Conservation (phyloP, 2,329 filamentous ascomycete species). For the Dendryphion nanum region DNA sequence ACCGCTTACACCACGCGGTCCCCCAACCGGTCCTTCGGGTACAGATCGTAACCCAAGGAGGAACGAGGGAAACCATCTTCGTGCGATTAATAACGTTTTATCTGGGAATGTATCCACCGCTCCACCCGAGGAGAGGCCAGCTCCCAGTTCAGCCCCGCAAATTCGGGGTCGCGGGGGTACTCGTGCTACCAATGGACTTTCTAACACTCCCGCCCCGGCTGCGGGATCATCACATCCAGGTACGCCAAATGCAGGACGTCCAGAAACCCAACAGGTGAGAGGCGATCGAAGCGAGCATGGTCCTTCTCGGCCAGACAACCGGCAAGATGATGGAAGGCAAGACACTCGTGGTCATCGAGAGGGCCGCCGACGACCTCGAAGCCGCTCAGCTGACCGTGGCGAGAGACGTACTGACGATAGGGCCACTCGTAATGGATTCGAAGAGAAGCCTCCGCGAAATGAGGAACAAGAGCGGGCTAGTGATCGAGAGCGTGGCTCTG, state of each 20-base stretch:
- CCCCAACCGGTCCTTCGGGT: conserved; percentile 35
- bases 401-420: conserved; percentile 29
- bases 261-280: conserved; percentile 22
- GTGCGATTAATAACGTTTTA: conserved; percentile 31
- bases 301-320: conserved; percentile 15
- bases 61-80: conserved; percentile 19
- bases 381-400: conserved; percentile 20
- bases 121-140: conserved; percentile 11
- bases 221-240: conserved; percentile 23
- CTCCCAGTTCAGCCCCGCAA: conserved; percentile 12
- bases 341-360: conserved; percentile 30
- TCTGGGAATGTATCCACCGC: conserved; percentile 20
- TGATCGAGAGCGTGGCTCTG: conserved; percentile 16
- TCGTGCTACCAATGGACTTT: conserved; percentile 23
- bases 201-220: conserved; percentile 18
- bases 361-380: conserved; percentile 23
- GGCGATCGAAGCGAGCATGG: conserved; percentile 16
- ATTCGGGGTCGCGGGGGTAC: conserved; percentile 28
- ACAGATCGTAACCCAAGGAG: conserved; percentile 25
- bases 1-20: conserved; percentile 26
- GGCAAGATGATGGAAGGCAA: conserved; percentile 23
- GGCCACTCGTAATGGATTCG: conserved; percentile 18
- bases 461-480: conserved; percentile 23
- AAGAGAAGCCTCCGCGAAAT: conserved; percentile 13
- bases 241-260: conserved; percentile 18